Conservation (phyloP, 2,329 filamentous ascomycete genomes). For the Basipetospora chlamydospora region DNA sequence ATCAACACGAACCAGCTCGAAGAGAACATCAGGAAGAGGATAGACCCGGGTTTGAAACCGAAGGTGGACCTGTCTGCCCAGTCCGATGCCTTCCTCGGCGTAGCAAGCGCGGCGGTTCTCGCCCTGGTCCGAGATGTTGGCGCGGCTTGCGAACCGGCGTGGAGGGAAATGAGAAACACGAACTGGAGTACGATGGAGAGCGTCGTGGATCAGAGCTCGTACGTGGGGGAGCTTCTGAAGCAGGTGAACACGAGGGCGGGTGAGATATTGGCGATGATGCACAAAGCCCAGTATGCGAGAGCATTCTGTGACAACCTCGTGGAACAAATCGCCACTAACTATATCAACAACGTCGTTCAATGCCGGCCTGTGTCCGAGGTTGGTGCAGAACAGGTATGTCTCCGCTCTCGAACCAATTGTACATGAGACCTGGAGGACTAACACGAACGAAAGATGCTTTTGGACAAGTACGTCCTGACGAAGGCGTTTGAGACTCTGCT, state of each 20-base stretch:
- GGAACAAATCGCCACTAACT: slow-evolving; percentile 66
- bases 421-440: too few species aligned
- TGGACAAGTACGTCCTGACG: slow-evolving; percentile 84
- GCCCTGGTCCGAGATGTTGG: slow-evolving; percentile 76
- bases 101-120: slow-evolving; percentile 76
- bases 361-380: slow-evolving; percentile 86
- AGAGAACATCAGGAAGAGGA: slow-evolving; percentile 82
- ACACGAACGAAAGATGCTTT: slow-evolving; percentile 54
- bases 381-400: slow-evolving; percentile 69
- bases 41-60: slow-evolving; percentile 62
- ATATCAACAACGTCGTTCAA: slow-evolving; percentile 71
- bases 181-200: slow-evolving; percentile 90
- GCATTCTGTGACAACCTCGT: slow-evolving; percentile 96
- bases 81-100: slow-evolving; percentile 87
- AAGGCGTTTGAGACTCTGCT: slow-evolving; percentile 63
- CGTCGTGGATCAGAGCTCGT: slow-evolving; percentile 86
- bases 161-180: slow-evolving; percentile 95
- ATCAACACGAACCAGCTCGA: slow-evolving; percentile 84
- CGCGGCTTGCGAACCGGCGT: slow-evolving; percentile 66
- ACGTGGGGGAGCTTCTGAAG: slow-evolving; percentile 67
- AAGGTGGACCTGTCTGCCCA: slow-evolving; percentile 84
- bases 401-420: background rate
- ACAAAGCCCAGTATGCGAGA: slow-evolving; percentile 85
- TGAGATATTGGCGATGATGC: slow-evolving; percentile 62
- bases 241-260: slow-evolving; percentile 56